Evolutionary conservation across 352 stramenopile genomes (phyloP).

Genomic region (Salisapilia sapeloensis): DNA sequence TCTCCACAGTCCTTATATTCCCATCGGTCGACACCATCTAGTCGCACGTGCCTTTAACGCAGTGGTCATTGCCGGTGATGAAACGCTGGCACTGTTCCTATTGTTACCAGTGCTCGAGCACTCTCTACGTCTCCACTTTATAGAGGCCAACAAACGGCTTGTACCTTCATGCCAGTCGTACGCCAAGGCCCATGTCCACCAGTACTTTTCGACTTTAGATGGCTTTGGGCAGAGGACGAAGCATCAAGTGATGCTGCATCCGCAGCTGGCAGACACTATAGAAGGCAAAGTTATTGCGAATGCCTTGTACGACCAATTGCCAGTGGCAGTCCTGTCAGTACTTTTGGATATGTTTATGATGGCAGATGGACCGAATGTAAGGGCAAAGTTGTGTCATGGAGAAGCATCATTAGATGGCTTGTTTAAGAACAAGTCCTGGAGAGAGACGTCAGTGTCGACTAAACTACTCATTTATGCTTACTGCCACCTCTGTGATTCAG

Average conservation of each 20-base stretch:
- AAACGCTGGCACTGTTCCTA: conserved; percentile 37
- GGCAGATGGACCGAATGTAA: conserved; percentile 33
- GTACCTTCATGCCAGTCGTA: conserved; percentile 18
- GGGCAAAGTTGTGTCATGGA: conserved; percentile 55
- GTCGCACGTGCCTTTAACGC: conserved; percentile 12
- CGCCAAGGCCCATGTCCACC: conserved; percentile 27
- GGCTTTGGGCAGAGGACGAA: conserved; percentile 61
- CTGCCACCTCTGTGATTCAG: too few relatives aligned
- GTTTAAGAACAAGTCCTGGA: too few relatives aligned
- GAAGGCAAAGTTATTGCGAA: conserved; percentile 6
- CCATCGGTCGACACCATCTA: conserved; percentile 13
- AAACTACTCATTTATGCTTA: not conserved
- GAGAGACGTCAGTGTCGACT: not conserved
- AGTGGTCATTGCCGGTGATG: conserved; percentile 12
- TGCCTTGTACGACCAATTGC: conserved; percentile 26
- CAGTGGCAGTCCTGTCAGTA: conserved; percentile 15
- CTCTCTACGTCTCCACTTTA: conserved; percentile 34
- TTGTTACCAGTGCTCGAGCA: conserved; percentile 53
- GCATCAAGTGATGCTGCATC: conserved; percentile 51
- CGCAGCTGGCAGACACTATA: conserved; percentile 3
- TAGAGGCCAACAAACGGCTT: conserved; percentile 14
- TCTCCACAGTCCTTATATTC: conserved; percentile 13
- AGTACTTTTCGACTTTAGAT: conserved; percentile 68
- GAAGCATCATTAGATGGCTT: too few relatives aligned
- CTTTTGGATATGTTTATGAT: conserved; percentile 71